Evolutionary conservation across 2,329 filamentous ascomycete genomes (phyloP).

Genomic region (Pseudogymnoascus verrucosus): DNA sequence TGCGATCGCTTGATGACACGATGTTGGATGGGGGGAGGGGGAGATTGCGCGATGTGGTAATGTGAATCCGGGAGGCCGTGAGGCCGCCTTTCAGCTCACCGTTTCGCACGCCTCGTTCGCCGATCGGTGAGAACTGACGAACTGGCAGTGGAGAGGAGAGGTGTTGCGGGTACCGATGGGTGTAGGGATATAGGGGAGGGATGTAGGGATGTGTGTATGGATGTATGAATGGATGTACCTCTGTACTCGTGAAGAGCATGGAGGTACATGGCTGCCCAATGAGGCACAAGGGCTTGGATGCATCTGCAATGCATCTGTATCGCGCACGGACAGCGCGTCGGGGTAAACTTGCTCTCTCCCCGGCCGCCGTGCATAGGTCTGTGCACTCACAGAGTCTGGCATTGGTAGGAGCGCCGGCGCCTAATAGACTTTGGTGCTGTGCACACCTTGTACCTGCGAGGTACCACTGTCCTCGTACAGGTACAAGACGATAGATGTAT

Average conservation of each 20-base stretch:
- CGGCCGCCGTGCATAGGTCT: neutral
- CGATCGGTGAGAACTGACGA: slow-evolving; percentile 9
- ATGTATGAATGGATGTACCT: slow-evolving; percentile 11
- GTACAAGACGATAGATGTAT: neutral
- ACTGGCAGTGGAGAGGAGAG: slow-evolving; percentile 7
- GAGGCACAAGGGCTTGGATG: slow-evolving; percentile 1
- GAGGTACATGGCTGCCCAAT: neutral
- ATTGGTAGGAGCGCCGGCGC: neutral
- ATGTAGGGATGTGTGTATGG: slow-evolving; percentile 13
- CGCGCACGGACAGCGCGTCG: neutral
- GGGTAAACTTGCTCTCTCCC: slow-evolving; percentile 3
- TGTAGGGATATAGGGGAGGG: slow-evolving; percentile 13
- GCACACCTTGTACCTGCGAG: neutral
- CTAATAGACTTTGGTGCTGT: slow-evolving; percentile 3
- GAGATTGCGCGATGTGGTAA: neutral
- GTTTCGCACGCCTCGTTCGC: neutral
- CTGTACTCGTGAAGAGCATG: neutral
- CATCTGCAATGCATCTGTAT: neutral
- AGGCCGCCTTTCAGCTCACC: neutral
- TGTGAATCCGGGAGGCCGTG: neutral
- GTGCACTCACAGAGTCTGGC: neutral
- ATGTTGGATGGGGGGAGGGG: neutral
- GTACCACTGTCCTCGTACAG: neutral
- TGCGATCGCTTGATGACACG: neutral
- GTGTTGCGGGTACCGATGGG: slow-evolving; percentile 9